These are phyloP conservation scores for Fusarium dimerum DNA, from an alignment of 2,329 filamentous ascomycete genomes.

Conservation along the genomic window DNA sequence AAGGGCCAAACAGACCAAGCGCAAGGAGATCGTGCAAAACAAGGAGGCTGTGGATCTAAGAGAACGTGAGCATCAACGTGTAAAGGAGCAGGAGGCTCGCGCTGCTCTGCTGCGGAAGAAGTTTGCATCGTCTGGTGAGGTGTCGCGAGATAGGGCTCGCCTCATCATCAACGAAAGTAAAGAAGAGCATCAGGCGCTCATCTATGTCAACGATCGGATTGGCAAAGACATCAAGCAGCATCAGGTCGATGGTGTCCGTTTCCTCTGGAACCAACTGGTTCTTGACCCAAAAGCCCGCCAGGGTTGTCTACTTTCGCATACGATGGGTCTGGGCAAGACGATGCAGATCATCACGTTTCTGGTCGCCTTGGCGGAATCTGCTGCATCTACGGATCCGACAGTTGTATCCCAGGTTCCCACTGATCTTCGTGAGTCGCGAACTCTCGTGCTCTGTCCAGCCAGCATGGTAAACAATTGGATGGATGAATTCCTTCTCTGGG, in stretches of 20 bases:
- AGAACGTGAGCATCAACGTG: conserved; percentile 54
- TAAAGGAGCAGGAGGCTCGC: conserved; percentile 56
- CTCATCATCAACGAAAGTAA: conserved; percentile 70
- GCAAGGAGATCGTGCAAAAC: conserved; percentile 38
- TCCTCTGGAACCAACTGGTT: conserved; percentile 86
- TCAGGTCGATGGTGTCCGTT: conserved; percentile 79
- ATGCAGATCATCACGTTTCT: conserved; percentile 90
- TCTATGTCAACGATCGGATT: conserved; percentile 67
- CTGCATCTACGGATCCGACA: conserved; percentile 55
- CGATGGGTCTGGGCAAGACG: conserved; percentile 91
- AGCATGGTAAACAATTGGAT: conserved; percentile 79
- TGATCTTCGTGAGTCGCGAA: conserved; percentile 61
- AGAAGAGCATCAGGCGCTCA: conserved; percentile 57
- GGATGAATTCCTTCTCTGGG: conserved; percentile 75
- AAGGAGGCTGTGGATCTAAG: conserved; percentile 52
- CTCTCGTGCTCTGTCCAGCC: conserved; percentile 75
- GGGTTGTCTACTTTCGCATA: conserved; percentile 82
- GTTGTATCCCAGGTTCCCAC: conserved; percentile 68
- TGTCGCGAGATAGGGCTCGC: conserved; percentile 46
- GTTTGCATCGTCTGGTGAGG: conserved; percentile 45
- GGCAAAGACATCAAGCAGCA: conserved; percentile 71
- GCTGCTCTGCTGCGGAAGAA: conserved; percentile 47
- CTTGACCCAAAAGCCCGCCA: conserved; percentile 58
- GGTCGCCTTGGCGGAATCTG: conserved; percentile 69
- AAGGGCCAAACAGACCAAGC: conserved; percentile 20